Conservation (phyloP, 768 basidiomycete genomes). For the Pleurotus giganteus region DNA sequence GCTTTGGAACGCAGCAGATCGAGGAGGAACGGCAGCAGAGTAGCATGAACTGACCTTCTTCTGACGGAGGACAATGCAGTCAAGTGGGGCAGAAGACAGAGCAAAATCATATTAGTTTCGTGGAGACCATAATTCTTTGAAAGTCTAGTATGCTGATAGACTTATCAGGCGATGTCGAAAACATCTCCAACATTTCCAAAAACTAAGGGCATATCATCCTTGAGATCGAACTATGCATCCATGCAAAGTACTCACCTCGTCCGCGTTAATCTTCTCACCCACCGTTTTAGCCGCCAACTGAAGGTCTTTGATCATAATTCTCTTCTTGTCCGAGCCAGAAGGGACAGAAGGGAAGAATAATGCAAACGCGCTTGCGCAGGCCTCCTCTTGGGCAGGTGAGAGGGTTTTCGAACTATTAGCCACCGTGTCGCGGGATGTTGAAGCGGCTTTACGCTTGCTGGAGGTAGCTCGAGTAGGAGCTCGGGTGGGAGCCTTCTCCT, state of each 20-base stretch:
- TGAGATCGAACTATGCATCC: neutral
- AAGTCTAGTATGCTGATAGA: constrained; percentile 70
- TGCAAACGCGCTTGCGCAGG: constrained; percentile 58
- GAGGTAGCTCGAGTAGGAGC: neutral
- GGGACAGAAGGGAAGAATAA: constrained; percentile 68
- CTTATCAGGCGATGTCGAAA: constrained; percentile 68
- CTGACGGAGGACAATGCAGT: too few relatives aligned
- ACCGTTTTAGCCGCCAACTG: constrained; percentile 57
- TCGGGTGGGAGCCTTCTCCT: constrained; percentile 8
- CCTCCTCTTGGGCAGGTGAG: constrained; percentile 50
- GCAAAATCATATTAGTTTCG: constrained; percentile 56
- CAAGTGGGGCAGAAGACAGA: too few relatives aligned
- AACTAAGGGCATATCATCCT: constrained; percentile 44
- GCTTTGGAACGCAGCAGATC: too few relatives aligned
- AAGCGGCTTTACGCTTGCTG: neutral
- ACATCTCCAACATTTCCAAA: constrained; percentile 75
- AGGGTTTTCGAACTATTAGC: constrained; percentile 24
- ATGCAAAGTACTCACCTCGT: constrained; percentile 52
- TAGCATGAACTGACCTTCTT: too few relatives aligned
- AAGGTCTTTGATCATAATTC: constrained; percentile 67
- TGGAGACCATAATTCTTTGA: constrained; percentile 67
- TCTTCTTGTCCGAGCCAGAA: constrained; percentile 33
- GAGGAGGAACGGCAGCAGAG: too few relatives aligned
- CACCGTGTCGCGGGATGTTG: neutral
- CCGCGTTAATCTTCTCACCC: constrained; percentile 68